These are phyloP conservation scores for Fusarium neocosmosporiellum DNA, from an alignment of 2,329 filamentous ascomycete genomes.

Conservation along the genomic window DNA sequence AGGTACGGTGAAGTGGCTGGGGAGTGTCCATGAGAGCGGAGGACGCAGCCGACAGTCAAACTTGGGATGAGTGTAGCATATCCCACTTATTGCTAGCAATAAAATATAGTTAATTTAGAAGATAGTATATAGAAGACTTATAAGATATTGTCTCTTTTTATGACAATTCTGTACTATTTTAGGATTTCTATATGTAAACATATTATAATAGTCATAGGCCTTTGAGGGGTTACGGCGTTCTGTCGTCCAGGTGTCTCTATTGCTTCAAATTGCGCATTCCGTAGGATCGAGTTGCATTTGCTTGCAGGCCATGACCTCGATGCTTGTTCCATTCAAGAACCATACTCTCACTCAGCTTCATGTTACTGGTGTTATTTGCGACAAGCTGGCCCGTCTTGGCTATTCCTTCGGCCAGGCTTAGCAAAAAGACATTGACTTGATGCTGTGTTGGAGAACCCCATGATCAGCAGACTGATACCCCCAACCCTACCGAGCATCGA, in stretches of 20 bases:
- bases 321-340: neutral
- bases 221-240: neutral
- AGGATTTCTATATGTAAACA: neutral
- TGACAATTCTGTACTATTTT: neutral
- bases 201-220: neutral
- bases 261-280: neutral
- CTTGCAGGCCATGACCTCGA: neutral
- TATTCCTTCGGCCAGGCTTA: neutral
- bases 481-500: neutral
- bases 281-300: neutral
- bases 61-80: too few species aligned
- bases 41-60: too few species aligned
- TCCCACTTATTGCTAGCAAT: too few species aligned
- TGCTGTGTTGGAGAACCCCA: neutral
- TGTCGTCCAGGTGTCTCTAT: neutral
- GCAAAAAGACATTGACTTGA: neutral
- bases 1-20: neutral
- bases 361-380: neutral
- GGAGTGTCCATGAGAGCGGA: too few species aligned
- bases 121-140: neutral
- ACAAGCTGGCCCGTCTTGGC: rapidly evolving
- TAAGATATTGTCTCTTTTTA: neutral
- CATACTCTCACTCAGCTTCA: neutral
- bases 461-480: neutral
- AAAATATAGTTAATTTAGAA: neutral